A percentile compares a stretch with the other conserved stretches of the same genome.
Conservation (phyloP, 2,329 filamentous ascomycete species). For the Penicillium sp. region DNA sequence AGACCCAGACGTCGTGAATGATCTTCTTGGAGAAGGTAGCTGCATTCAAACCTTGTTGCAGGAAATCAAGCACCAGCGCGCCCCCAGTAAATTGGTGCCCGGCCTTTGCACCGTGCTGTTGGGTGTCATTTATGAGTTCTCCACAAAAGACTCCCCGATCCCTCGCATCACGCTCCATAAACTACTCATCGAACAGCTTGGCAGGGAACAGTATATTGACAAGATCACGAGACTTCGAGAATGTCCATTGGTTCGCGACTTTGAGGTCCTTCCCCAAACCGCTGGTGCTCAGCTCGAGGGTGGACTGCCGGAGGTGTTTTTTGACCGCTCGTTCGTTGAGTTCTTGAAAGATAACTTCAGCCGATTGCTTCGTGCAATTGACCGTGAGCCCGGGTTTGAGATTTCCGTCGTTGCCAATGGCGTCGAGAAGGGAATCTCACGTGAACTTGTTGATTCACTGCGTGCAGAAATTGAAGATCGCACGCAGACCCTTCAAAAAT, state of each 20-base stretch:
- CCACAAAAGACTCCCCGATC: constrained; percentile 92
- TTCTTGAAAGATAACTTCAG: constrained; percentile 97
- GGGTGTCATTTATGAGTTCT: constrained; percentile 92
- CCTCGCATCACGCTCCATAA: constrained; percentile 76
- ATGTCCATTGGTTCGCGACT: constrained; percentile 78
- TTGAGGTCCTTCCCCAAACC: constrained; percentile 77
- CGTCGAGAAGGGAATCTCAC: constrained; percentile 84
- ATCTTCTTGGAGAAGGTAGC: constrained; percentile 87
- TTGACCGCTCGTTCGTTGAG: constrained; percentile 82
- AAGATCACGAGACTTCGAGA: constrained; percentile 73
- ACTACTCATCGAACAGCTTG: constrained; percentile 71
- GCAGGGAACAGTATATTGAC: constrained; percentile 83
- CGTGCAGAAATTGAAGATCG: constrained; percentile 74
- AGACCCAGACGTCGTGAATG: constrained; percentile 84
- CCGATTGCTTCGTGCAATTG: constrained; percentile 76
- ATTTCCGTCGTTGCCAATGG: constrained; percentile 76
- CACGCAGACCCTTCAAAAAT: constrained; percentile 56
- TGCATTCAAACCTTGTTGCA: constrained; percentile 85
- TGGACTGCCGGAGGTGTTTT: constrained; percentile 74
- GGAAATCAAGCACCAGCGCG: constrained; percentile 61
- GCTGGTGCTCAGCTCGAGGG: constrained; percentile 52
- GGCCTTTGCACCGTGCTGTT: constrained; percentile 82
- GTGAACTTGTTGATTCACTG: constrained; percentile 84
- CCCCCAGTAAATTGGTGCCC: constrained; percentile 66
- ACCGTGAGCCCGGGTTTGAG: constrained; percentile 85